Base-by-base conservation (phyloP, 805 yeast species). In the Suhomyces prunicola region DNA sequence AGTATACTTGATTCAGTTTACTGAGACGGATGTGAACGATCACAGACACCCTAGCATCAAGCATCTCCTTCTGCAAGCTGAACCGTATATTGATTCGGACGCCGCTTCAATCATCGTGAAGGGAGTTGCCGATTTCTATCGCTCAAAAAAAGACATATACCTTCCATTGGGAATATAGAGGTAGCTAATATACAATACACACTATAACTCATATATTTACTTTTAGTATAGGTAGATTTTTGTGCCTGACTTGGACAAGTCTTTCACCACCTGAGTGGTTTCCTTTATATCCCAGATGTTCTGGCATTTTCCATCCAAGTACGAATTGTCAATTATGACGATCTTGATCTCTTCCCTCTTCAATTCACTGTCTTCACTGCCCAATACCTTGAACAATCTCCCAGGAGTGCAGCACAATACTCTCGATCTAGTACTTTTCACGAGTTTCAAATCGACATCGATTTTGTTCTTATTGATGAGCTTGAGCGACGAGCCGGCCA, bases 391-490 rank as follows among this genome's bases (percentile, higher is more conserved):
- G 9, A 63, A 58, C 15, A 84, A 64, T 50, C 92, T 73, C 1
- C 86, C 85, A 0, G 90, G 84, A 0, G 93, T 87, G 41, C 86
- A 77, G 39, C 85, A 81, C 44, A 85, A 74, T 1, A 87, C 68
- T 47, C 85, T 69, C 2, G 84, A 70, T 55, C 69, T 58, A 33
- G 85, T 71, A 44, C 76, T 66, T 53, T 69, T 64, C 41, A 83
- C 67, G 29, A 76, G 57, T 48, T 74, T 72, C 50, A 81, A 61
- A 62, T 90, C 96, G 44, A 85, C 86, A 31, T 80, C 78, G 46
- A 88, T 64, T 58, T 86, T 85, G 65, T 88, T 89, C 70, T 90
- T 90, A 56, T 86, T 81, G 62, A 90, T 89, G 47, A 90, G 65
- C 66, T 89, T 90, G 47, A 88, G 60, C 4, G 90, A 81, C 0